phyloP scores from a whole-genome alignment of 78 protist species.

The Isochrysis galbana region DNA sequence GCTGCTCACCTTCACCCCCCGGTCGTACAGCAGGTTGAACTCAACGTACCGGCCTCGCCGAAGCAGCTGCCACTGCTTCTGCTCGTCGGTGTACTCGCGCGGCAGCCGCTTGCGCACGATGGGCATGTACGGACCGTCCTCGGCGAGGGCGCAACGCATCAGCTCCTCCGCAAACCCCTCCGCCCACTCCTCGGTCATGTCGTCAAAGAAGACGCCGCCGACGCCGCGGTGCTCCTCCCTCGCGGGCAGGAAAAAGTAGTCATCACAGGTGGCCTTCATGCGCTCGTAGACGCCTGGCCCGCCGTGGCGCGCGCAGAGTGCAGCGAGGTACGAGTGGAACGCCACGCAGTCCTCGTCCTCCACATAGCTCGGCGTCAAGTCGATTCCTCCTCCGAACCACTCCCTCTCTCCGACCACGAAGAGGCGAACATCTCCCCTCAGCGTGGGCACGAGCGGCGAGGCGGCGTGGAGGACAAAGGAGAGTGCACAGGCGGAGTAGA shows the following conservation, averaged over 20 bases:
- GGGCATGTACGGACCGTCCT: background rate
- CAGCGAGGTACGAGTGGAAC: background rate
- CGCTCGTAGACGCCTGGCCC: background rate
- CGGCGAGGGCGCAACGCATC: background rate
- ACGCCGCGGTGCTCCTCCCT: slow-evolving; percentile 29
- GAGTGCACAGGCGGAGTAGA: background rate
- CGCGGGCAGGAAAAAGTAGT: slow-evolving; percentile 11
- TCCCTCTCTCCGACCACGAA: background rate
- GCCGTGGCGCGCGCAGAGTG: background rate
- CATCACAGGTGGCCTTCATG: background rate
- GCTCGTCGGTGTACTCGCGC: background rate
- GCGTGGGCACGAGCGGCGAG: background rate
- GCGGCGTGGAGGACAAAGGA: slow-evolving; percentile 14
- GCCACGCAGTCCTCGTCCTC: background rate
- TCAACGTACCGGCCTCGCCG: slow-evolving; percentile 26
- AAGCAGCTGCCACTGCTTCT: background rate
- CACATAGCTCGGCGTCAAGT: slow-evolving; percentile 1
- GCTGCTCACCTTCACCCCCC: slow-evolving; percentile 16
- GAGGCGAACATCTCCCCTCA: slow-evolving; percentile 1
- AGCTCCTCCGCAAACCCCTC: background rate
- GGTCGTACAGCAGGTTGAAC: slow-evolving; percentile 39
- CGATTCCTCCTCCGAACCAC: slow-evolving; percentile 31
- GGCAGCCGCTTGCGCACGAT: background rate
- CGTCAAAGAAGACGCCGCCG: slow-evolving; percentile 28
- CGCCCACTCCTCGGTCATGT: background rate